A percentile compares a stretch with the other conserved stretches of the same genome.
These are phyloP conservation scores for Leccinum variicolor DNA, from an alignment of 768 basidiomycete species.

Conservation along the genomic window DNA sequence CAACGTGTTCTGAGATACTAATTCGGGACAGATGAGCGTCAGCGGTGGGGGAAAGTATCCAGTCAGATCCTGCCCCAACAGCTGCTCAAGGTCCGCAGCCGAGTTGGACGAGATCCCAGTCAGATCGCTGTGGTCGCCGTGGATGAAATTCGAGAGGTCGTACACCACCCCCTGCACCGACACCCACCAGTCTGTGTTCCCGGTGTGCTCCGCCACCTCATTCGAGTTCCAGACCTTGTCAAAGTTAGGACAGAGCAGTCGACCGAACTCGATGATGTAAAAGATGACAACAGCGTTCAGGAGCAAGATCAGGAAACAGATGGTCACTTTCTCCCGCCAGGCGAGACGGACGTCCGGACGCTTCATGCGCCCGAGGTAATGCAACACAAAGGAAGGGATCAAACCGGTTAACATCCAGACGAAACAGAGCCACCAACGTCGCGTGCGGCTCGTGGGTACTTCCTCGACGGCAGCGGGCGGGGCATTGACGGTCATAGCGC, in stretches of 20 bases:
- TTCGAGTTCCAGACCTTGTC: constrained; percentile 78
- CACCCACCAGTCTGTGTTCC: constrained; percentile 77
- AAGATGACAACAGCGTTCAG: constrained; percentile 78
- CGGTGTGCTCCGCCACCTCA: constrained; percentile 74
- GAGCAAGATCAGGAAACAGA: constrained; percentile 79
- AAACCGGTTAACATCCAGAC: constrained; percentile 78
- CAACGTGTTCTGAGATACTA: constrained; percentile 60
- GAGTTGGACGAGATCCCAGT: constrained; percentile 58
- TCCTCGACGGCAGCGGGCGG: constrained; percentile 76
- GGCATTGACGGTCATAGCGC: constrained; percentile 52
- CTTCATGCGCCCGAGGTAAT: constrained; percentile 81
- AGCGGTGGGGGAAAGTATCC: constrained; percentile 86
- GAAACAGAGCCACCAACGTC: constrained; percentile 79
- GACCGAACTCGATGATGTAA: constrained; percentile 85
- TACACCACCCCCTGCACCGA: constrained; percentile 82
- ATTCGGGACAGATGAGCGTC: constrained; percentile 62
- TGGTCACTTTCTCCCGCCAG: constrained; percentile 91
- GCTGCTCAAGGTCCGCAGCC: constrained; percentile 54
- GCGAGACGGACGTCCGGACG: constrained; percentile 89
- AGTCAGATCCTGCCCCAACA: constrained; percentile 86
- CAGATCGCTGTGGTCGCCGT: constrained; percentile 82
- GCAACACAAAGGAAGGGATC: constrained; percentile 72
- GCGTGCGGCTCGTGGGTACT: constrained; percentile 65
- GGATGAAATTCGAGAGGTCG: constrained; percentile 78
- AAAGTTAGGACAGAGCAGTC: constrained; percentile 79